phyloP scores from a whole-genome alignment of 805 yeast species.

The Candida dajiaensis region DNA sequence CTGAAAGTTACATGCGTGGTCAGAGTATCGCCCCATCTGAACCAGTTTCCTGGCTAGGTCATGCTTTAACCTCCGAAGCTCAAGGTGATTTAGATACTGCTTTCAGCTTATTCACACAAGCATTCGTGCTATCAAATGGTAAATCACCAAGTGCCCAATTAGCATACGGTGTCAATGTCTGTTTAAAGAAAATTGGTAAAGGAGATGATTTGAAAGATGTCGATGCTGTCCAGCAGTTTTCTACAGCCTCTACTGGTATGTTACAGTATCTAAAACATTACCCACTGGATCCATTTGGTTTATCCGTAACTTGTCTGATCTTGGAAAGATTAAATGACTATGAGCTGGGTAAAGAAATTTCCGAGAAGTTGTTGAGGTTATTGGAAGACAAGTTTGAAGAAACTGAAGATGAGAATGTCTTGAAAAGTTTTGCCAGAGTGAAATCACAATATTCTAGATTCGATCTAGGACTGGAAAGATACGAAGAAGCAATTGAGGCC shows the following conservation, averaged over 20 bases:
- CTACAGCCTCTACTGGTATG: slow-evolving; percentile 64
- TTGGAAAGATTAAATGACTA: slow-evolving; percentile 70
- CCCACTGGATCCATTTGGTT: slow-evolving; percentile 53
- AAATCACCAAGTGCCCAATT: slow-evolving; percentile 62
- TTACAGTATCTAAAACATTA: slow-evolving; percentile 54
- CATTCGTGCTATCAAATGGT: slow-evolving; percentile 73
- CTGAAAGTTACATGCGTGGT: slow-evolving; percentile 63
- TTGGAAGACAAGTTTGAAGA: slow-evolving; percentile 54
- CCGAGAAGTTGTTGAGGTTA: slow-evolving; percentile 38
- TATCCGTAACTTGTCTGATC: slow-evolving; percentile 47
- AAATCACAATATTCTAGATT: slow-evolving; percentile 72
- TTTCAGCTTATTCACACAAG: slow-evolving; percentile 62
- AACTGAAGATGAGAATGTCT: slow-evolving; percentile 39
- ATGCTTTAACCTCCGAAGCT: slow-evolving; percentile 57
- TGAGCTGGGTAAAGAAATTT: slow-evolving; percentile 43
- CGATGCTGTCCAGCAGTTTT: slow-evolving; percentile 56
- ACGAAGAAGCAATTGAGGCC: slow-evolving; percentile 51
- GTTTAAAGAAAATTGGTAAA: slow-evolving; percentile 38
- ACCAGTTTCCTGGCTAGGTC: slow-evolving; percentile 78
- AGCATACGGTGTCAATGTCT: slow-evolving; percentile 58
- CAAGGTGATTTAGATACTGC: slow-evolving; percentile 48
- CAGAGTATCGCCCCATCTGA: slow-evolving; percentile 78
- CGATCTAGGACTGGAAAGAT: slow-evolving; percentile 53
- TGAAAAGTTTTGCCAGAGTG: slow-evolving; percentile 49
- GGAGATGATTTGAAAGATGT: slow-evolving; percentile 47